Base-by-base conservation (phyloP, 495 filamentous ascomycete species). In the Podospora australis region DNA sequence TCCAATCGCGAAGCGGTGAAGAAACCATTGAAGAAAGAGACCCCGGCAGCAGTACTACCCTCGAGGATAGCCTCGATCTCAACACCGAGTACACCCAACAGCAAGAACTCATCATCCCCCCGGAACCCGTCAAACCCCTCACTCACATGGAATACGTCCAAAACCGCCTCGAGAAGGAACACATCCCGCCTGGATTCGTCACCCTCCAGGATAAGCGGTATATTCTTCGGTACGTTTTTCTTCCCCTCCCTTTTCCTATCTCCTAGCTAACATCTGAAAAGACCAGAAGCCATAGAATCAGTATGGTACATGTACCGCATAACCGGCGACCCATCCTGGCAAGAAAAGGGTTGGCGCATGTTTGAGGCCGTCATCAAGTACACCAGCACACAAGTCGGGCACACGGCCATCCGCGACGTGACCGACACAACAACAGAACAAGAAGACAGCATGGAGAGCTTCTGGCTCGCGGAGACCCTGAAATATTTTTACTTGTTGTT, bases 401-500 rank as follows among this genome's bases (percentile, higher is more conserved):
- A 88, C 58, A 82, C 79, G 6, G 85, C 84, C 38, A 87, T 95
- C 55, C 62, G 72, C 52, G 87, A 94, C 59, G 87, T 95, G 6
- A 56, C 57, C 23, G 24, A 39, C 14, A 52, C 19, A 20, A 42
- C 32, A 1, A 22, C 50, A 4, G 50, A 63, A 0, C 52, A 60
- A 45, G 55, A 67, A 44, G 70, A 79, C 49, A 69, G 68, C 59
- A 79, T 79, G 77, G 78, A 81, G 60, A 80, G 74, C 58, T 84
- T 83, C 55, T 84, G 80, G 75, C 62, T 78, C 45, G 83, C 87
- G 5, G 88, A 95, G 67, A 92, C 89, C 14, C 68, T 95, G 51
- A 98, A 96, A 61, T 96, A 97, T 62, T 94, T 95, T 51, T 97
- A 92, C 55, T 62, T 96, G 50, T 74, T 96, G 49, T 98, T 90